Percentiles rank a stretch among this genome's conserved stretches.
Conservation (phyloP, 129 eudicot species). For the Glebionis coronaria region DNA sequence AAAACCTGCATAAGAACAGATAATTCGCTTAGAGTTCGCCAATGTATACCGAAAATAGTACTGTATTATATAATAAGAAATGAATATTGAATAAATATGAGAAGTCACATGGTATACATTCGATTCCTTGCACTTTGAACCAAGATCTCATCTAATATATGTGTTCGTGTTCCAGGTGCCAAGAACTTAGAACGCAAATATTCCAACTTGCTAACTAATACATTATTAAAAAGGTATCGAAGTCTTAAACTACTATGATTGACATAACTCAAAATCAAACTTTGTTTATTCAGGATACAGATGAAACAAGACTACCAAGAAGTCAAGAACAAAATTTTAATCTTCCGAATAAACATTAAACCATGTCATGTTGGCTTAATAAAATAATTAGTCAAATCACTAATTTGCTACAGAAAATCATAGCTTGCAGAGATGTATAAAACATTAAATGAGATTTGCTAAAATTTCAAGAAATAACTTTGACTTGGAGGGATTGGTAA, state of each 20-base stretch:
- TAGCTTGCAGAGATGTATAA: background rate
- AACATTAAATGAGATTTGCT: constrained; percentile 5
- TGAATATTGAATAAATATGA: background rate
- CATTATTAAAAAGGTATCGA: background rate
- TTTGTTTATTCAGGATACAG: constrained; percentile 1
- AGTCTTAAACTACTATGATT: background rate
- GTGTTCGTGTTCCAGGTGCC: background rate
- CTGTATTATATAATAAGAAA: background rate
- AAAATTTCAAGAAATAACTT: constrained; percentile 22
- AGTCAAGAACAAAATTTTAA: background rate
- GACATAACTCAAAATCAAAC: background rate
- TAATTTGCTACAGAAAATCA: too few species aligned
- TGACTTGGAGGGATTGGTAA: constrained; percentile 65
- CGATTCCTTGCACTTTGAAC: background rate
- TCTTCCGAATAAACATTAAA: background rate
- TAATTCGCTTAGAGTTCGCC: too few species aligned
- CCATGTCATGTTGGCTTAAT: background rate
- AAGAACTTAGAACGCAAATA: background rate
- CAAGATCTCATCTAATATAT: constrained; percentile 5
- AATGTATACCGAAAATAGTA: background rate
- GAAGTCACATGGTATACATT: constrained; percentile 3
- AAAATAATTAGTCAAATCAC: background rate
- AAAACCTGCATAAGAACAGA: too few species aligned
- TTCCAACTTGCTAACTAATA: background rate
- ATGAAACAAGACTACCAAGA: background rate